phyloP scores from a whole-genome alignment of 208 protist genomes.

The Acanthamoeba culbertsoni region DNA sequence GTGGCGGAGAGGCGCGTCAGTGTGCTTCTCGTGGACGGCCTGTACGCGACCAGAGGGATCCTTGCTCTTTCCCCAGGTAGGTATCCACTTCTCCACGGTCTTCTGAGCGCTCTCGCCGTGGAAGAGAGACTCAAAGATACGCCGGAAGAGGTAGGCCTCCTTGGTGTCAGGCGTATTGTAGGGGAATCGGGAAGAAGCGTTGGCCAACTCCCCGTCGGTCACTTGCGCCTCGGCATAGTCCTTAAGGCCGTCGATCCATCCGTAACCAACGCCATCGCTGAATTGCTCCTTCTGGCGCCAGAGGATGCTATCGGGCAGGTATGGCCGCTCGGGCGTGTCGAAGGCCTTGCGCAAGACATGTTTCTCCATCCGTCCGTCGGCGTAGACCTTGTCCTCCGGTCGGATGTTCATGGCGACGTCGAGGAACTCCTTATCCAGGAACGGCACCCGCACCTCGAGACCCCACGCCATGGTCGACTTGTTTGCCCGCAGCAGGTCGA shows the following conservation, averaged over 20 bases:
- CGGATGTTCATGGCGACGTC: constrained; percentile 85
- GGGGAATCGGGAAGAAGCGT: constrained; percentile 81
- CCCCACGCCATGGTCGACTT: constrained; percentile 90
- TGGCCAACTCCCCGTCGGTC: constrained; percentile 81
- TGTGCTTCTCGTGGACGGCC: constrained; percentile 49
- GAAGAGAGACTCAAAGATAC: constrained; percentile 85
- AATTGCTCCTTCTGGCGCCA: constrained; percentile 92
- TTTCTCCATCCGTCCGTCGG: constrained; percentile 85
- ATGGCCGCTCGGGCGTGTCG: constrained; percentile 77
- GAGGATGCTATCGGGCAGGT: constrained; percentile 86
- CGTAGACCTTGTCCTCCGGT: constrained; percentile 83
- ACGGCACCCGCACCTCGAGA: constrained; percentile 90
- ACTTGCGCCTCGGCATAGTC: constrained; percentile 80
- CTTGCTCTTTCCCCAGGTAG: constrained; percentile 69
- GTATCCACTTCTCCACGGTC: constrained; percentile 73
- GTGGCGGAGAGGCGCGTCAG: constrained; percentile 27
- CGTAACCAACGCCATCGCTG: constrained; percentile 87
- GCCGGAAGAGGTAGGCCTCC: constrained; percentile 88
- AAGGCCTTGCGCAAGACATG: constrained; percentile 83
- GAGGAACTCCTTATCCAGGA: constrained; percentile 90
- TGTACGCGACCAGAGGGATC: constrained; percentile 74
- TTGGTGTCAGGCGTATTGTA: constrained; percentile 89
- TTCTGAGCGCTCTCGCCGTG: constrained; percentile 63
- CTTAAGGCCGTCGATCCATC: constrained; percentile 90
- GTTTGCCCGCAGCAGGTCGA: constrained; percentile 90